Evolutionary conservation across 1,284 basidiomycete genomes (phyloP).

Genomic region (Cutaneotrichosporon mucoides): DNA sequence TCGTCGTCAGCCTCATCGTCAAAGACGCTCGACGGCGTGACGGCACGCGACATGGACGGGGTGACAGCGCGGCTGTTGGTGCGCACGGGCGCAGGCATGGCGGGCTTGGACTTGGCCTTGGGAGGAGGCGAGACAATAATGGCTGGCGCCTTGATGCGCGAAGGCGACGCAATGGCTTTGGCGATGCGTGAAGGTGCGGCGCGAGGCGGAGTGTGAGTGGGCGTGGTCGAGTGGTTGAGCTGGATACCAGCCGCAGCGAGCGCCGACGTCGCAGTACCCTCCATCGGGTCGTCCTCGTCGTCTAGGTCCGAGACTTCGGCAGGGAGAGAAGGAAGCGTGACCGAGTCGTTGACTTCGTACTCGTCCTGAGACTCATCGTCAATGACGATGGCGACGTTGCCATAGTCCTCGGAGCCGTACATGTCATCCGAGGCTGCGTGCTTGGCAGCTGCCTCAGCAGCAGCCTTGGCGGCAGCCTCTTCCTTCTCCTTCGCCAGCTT

Average conservation of each 20-base stretch:
- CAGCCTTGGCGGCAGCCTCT: background rate
- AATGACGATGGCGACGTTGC: constrained; percentile 9
- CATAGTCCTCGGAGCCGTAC: background rate
- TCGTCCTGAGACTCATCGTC: constrained; percentile 16
- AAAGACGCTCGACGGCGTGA: background rate
- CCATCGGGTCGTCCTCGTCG: constrained; percentile 15
- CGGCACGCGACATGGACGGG: background rate
- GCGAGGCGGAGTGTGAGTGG: constrained; percentile 3
- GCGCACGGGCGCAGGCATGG: background rate
- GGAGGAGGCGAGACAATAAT: constrained; percentile 14
- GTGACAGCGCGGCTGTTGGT: background rate
- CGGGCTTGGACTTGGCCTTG: background rate
- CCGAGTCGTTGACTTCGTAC: constrained; percentile 22
- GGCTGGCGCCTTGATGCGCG: background rate
- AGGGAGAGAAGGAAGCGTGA: constrained; percentile 19
- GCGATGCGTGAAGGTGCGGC: background rate
- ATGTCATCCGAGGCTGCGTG: background rate
- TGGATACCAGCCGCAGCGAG: constrained; percentile 11
- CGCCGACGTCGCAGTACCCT: constrained; percentile 8
- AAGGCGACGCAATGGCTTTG: background rate
- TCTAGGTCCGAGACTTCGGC: constrained; percentile 14
- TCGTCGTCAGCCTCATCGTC: constrained; percentile 10
- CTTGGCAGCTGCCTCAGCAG: background rate
- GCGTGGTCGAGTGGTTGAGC: constrained; percentile 5
- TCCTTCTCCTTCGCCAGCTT: background rate